These are phyloP conservation scores for Rhizoctonia solani DNA, from an alignment of 1,284 basidiomycete genomes.

Conservation along the genomic window DNA sequence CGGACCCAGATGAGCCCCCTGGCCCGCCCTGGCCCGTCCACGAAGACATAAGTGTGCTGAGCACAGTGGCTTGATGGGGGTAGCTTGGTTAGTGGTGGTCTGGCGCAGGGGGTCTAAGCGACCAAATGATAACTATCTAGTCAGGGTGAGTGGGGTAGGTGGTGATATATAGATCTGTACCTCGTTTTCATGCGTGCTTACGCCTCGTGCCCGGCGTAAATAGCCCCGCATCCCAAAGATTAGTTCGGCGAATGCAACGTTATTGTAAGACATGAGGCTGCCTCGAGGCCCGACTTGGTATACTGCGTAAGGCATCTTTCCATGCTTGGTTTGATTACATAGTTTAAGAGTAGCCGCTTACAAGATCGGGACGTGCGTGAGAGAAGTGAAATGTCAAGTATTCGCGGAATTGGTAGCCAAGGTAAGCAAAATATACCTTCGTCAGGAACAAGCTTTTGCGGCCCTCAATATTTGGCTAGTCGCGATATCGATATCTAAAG, in stretches of 20 bases:
- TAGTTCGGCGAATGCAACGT: conserved; percentile 7
- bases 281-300: conserved; percentile 9
- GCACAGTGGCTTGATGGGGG: too few species aligned
- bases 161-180: conserved; percentile 14
- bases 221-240: conserved; percentile 3
- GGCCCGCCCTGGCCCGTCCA: conserved; percentile 4
- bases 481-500: not conserved
- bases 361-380: not conserved
- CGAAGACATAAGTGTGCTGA: not conserved
- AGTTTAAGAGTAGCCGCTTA: not conserved
- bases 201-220: conserved; percentile 4
- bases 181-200: conserved; percentile 13
- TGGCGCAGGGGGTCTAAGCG: too few species aligned
- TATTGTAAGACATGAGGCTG: conserved; percentile 21
- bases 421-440: not conserved
- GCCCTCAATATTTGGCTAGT: not conserved
- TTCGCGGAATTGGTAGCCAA: not conserved
- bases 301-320: conserved; percentile 12
- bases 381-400: conserved; percentile 13
- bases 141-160: not conserved
- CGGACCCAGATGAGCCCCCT: not conserved
- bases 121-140: conserved; percentile 7
- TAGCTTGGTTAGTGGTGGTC: too few species aligned
- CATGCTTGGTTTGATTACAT: not conserved
- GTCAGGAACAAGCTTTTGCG: not conserved